Base-by-base conservation (phyloP, 1,284 basidiomycete species). In the Fomitopsis schrenkii region DNA sequence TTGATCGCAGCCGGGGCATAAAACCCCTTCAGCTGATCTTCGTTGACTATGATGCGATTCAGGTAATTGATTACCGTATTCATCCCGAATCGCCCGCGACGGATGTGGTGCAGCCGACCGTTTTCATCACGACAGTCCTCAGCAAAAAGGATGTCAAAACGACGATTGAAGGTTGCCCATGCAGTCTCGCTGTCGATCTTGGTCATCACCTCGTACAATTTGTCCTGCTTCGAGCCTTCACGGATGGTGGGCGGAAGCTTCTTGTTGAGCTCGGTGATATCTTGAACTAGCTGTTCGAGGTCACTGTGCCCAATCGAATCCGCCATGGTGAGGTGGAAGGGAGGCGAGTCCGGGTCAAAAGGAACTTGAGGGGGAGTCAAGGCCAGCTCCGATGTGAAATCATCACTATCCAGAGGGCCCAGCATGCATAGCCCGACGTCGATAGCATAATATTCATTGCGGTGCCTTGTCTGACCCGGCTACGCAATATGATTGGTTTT, bases 91-190 rank as follows among this genome's bases (percentile, higher is more conserved):
- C 41, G 15, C n/a, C 59, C 59, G 3, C 54, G 40, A 17, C 54
- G 59, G 6, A 60, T 26, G 36, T 45, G 55, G 15, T 22, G 59
- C 19, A 55, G 38, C 12, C 59, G 50, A 15, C 59, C 59, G 15
- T 55, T 35, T 3, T 5, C 6, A 28, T 55, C 59, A 10, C 46
- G 48, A 53, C 53, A 56, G 38, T 60, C 59, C 38, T 55, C 41
- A 17, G 35, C 59, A 33, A 60, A 60, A 10, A 60, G 35, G 22
- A 60, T 38, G 35, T 60, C 53, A n/a, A 60, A 60, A 6, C 53
- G 53, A 1, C 53, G 53, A 45, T 45, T 45, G 44, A 45, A 45
- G 5, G 44, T 45, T 45, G 3, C 44, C 44, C 44, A 45, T 22
- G 44, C 17, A 7, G 44, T 19, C 6, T 45, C 19, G 44, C 44